Evolutionary conservation across 2,329 filamentous ascomycete species (phyloP), one percentile per base, ranked within the genome.

Genomic region (Xylaria multiplex): DNA sequence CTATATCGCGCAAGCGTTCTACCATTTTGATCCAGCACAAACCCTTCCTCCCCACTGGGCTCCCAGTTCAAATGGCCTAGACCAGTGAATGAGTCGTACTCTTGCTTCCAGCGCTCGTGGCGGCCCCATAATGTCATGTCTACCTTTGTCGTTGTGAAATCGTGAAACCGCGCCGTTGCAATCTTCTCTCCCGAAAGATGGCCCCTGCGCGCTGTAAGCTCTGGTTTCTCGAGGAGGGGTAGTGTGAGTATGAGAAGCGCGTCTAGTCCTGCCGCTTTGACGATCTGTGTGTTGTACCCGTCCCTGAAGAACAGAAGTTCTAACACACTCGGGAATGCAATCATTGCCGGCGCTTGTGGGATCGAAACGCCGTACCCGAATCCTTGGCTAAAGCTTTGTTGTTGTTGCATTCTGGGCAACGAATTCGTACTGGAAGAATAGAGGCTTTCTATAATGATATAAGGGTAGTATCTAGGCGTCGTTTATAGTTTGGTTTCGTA

Each of bases 71-170:
- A 14, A 13, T 45, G 48, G 27, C 58, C 48, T 5, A 54, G 48
- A 2, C 59, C 40, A 2, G 59, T 46, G 49, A 61, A 53, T n/a
- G 40, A 61, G 22, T 37, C 24, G 37, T 61, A 61, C n/a, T 55
- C 49, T 24, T 61, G 48, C 37, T 61, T 61, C 37, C 48, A 61
- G 11, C 59, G 49, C 24, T 43, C 37, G 37, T 43, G 37, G 14
- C 42, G 59, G 37, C 59, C 49, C 49, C 48, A 61, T 24, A 61
- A 27, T 40, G 59, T 61, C 59, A 61, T 61, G 37, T 61, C 58
- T 9, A 24, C 48, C 32, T 61, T 61, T 40, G 14, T 35, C 24
- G 59, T 54, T 8, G 59, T 54, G 35, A 61, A 32, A 6, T 37
- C 59, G 24, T 61, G 59, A 16, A 54, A 42, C n/a, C 24, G 35